Evolutionary conservation across 371 early-diverging fungal species (phyloP).

Genomic region (Mucor velutinosus): DNA sequence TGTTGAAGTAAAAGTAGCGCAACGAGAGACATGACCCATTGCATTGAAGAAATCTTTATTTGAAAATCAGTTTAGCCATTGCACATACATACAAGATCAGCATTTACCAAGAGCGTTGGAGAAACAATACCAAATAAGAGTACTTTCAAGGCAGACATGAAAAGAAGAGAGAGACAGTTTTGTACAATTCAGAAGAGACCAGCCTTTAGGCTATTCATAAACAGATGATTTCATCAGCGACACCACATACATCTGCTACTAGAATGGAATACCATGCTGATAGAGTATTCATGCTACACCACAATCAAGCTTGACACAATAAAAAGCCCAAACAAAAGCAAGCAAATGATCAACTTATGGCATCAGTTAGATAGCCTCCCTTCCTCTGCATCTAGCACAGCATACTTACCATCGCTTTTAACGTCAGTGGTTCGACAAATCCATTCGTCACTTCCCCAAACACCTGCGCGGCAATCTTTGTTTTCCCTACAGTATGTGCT

Average conservation of each 20-base stretch:
- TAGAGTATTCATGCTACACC: not conserved
- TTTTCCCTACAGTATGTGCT: not conserved
- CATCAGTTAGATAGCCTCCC: not conserved
- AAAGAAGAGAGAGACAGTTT: not conserved
- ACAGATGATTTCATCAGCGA: not conserved
- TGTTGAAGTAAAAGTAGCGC: not conserved
- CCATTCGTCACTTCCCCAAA: slow-evolving; percentile 24
- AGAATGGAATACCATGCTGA: not conserved
- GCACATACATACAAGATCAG: not conserved
- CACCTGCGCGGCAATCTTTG: slow-evolving; percentile 16
- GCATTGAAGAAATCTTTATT: not conserved
- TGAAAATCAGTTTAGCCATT: not conserved
- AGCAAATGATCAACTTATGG: slow-evolving; percentile 7
- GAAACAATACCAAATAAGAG: not conserved
- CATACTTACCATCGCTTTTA: slow-evolving; percentile 22
- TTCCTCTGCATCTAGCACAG: not conserved
- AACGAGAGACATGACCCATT: not conserved
- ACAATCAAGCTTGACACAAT: slow-evolving; percentile 10
- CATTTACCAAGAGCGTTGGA: not conserved
- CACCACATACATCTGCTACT: not conserved
- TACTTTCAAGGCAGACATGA: not conserved
- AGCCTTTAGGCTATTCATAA: not conserved
- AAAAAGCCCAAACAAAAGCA: slow-evolving; percentile 12
- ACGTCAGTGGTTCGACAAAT: slow-evolving; percentile 16
- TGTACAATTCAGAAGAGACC: not conserved